Evolutionary conservation across 1,139 yeast genomes (phyloP), one percentile per base, ranked within the genome.

Genomic region (Sugiyamaella xylanicola): DNA sequence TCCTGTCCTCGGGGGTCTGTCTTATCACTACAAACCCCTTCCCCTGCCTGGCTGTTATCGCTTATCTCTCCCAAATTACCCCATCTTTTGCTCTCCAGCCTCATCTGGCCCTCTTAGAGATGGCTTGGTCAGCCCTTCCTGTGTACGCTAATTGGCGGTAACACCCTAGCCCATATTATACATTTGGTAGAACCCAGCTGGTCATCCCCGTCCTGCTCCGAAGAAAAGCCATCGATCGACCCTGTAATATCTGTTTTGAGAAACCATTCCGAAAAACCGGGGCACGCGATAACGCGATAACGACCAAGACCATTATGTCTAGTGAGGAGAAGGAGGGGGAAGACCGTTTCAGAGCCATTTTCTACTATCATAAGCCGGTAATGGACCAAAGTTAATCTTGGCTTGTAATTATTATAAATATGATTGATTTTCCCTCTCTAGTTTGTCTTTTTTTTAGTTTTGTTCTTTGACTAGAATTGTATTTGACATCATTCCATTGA

Each of bases 211-310:
- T 36, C 50, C 21, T 46, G 36, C 25, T 36, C 50, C 50, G 50
- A 46, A 36, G n/a, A 32, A 25, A 2, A 37, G 16, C 42, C 29
- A 15, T n/a, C 41, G 50, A 46, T 46, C 50, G 50, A n/a, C 50
- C 13, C 32, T 21, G 16, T 5, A 8, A 21, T 9, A 21, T n/a
- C 17, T 39, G 8, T 21, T 46, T 46, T 11, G n/a, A 46, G 50
- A 36, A 46, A 37, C 41, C 21, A 13, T 46, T 22, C 50, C 50
- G 50, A 46, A 46, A 45, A 46, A 46, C 50, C 50, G 50, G 50
- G 50, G 50, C 50, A 46, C 41, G 42, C 50, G 41, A 45, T 45
- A 45, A 45, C 32, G 36, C 43, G 43, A 36, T 46, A 36, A 36
- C 50, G 45, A 41, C 27, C 27, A 41, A n/a, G 15, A 32, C 37